These are phyloP conservation scores for Amanita phalloides DNA, from an alignment of 768 basidiomycete genomes.

Conservation along the genomic window DNA sequence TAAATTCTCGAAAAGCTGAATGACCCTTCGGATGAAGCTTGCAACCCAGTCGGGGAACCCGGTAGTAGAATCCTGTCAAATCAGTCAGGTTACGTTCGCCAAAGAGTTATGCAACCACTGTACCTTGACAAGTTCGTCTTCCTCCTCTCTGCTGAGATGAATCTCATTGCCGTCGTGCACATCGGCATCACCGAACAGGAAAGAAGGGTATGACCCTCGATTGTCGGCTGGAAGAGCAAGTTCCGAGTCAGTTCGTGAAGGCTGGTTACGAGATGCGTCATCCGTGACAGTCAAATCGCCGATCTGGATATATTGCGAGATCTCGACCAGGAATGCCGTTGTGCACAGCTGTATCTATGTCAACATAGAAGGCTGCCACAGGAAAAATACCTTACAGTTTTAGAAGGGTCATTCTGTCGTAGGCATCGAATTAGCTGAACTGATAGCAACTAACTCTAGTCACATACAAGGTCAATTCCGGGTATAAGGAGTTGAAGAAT, in stretches of 20 bases:
- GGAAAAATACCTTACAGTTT: slow-evolving; percentile 42
- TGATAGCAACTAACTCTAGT: not conserved
- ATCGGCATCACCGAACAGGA: slow-evolving; percentile 27
- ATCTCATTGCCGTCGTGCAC: slow-evolving; percentile 24
- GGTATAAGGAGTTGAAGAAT: slow-evolving; percentile 76
- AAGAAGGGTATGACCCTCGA: slow-evolving; percentile 22
- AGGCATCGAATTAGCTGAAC: not conserved
- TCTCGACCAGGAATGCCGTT: slow-evolving; percentile 62
- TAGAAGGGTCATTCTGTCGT: slow-evolving; percentile 62
- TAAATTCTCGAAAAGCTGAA: slow-evolving; percentile 74
- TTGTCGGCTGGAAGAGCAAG: slow-evolving; percentile 19
- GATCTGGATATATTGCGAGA: slow-evolving; percentile 67
- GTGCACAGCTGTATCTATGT: slow-evolving; percentile 46
- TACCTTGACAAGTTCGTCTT: slow-evolving; percentile 57
- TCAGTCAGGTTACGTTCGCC: not conserved
- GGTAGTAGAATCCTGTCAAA: slow-evolving; percentile 46
- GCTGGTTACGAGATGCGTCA: not conserved
- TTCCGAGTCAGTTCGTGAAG: slow-evolving; percentile 19
- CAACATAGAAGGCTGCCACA: not conserved
- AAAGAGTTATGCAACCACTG: not conserved
- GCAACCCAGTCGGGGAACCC: slow-evolving; percentile 77
- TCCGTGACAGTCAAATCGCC: slow-evolving; percentile 40
- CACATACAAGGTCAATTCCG: slow-evolving; percentile 72
- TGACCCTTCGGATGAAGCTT: slow-evolving; percentile 69
- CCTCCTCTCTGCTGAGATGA: slow-evolving; percentile 45